A percentile compares a stretch with the other conserved stretches of the same genome.
These are phyloP conservation scores for Wallacemonas sp. DNA, from an alignment of 208 protist genomes.

Conservation along the genomic window DNA sequence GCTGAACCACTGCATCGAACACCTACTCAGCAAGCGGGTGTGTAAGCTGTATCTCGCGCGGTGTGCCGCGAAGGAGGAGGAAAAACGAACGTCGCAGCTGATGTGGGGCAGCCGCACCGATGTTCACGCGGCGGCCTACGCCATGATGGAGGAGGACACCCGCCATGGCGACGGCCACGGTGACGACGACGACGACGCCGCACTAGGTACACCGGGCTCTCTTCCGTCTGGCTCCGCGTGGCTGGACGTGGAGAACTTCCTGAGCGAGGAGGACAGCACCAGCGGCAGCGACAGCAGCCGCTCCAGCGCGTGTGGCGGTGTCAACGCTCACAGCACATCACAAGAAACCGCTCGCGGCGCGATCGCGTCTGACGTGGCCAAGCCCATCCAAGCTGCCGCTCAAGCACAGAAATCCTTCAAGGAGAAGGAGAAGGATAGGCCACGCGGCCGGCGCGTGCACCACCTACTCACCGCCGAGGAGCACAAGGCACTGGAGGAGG, in stretches of 20 bases:
- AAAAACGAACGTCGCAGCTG: not conserved
- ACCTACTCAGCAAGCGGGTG: slow-evolving; percentile 45
- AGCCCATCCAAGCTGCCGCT: no score
- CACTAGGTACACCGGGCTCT: no score
- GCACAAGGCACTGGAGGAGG: slow-evolving; percentile 12
- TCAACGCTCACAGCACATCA: no score
- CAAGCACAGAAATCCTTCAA: not conserved
- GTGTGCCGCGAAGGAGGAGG: not conserved
- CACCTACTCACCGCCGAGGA: not conserved
- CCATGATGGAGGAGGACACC: not conserved
- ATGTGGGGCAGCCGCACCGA: slow-evolving; percentile 4
- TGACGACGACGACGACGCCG: not conserved
- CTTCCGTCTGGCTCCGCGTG: no score
- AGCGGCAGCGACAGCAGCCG: not conserved
- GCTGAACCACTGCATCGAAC: slow-evolving; percentile 43
- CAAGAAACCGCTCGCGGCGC: no score
- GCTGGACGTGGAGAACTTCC: no score
- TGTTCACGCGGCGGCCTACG: not conserved
- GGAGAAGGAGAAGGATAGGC: not conserved
- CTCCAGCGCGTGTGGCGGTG: no score
- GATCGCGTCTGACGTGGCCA: no score
- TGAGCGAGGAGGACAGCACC: not conserved
- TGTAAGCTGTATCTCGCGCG: slow-evolving; percentile 5
- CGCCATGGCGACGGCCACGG: not conserved
- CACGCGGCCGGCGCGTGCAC: not conserved